Evolutionary conservation across 129 eudicot genomes (phyloP), one percentile per base, ranked within the genome.

Genomic region (Flaveria robusta): DNA sequence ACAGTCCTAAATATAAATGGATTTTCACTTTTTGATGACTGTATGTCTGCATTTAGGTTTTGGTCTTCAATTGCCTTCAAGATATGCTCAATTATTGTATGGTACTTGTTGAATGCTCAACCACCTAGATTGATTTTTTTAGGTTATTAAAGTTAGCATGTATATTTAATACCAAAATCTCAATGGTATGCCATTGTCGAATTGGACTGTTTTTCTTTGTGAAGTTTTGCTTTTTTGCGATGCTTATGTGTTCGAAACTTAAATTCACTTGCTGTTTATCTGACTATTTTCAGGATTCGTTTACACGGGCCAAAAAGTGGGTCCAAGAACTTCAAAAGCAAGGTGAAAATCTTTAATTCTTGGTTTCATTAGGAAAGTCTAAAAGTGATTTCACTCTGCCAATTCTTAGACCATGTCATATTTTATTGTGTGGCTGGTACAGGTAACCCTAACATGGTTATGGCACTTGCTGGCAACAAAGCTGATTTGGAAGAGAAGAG

Each of bases 401-500:
- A 47, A 31, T 60, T 39, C 51, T 39, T 70, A 55, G 58, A 41
- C 54, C 16, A 27, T 42, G 19, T 66, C 46, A 54, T 73, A 23
- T 73, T 37, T 13, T 18, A 24, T 42, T 76, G 63, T 49, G 74
- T 34, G 70, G 56, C 34, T 76, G 24, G 29, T 75, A 56, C 82
- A 94, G 98, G 98, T 59, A 94, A 94, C 77, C 93, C 97, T 8
- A 94, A 87, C 85, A 88, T 94, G 97, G 97, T 94, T 19, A 89
- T 91, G 98, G 97, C 98, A 62, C 93, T 94, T 82, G 97, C 98
- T 52, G 98, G 97, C 58, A 94, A 91, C 68, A 94, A 94, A 89
- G 87, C 90, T 75, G 98, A 94, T 77, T 81, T 94, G 72, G 97
- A 91, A 84, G 98, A 94, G 60, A 94, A 84, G 86, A 88, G 98